Conservation (phyloP, 495 filamentous ascomycete species). For the Coniosporium apollinis region DNA sequence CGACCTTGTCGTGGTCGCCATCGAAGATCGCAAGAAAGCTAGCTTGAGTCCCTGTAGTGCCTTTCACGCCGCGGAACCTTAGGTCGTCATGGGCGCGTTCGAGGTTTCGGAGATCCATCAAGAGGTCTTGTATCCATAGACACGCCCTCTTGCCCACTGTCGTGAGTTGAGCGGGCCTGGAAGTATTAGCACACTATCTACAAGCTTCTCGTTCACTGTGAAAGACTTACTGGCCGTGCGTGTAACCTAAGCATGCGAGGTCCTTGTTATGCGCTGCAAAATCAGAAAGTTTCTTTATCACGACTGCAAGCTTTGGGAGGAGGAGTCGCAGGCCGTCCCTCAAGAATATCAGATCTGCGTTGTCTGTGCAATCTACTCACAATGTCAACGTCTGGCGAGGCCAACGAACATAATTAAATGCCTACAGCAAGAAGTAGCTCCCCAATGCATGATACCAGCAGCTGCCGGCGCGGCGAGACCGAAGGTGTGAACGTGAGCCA, state of each 20-base stretch:
- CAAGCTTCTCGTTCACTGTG: too few species aligned
- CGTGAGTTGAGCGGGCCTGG: slow-evolving; percentile 52
- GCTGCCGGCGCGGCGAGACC: slow-evolving; percentile 61
- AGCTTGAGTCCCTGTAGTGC: slow-evolving; percentile 63
- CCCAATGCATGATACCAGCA: slow-evolving; percentile 76
- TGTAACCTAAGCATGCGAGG: slow-evolving; percentile 54
- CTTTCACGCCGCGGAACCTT: slow-evolving; percentile 70
- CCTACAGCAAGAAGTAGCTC: slow-evolving; percentile 37
- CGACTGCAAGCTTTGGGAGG: slow-evolving; percentile 69
- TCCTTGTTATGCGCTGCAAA: slow-evolving; percentile 70
- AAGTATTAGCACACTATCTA: neutral
- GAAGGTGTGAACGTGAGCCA: slow-evolving; percentile 56
- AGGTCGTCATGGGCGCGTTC: slow-evolving; percentile 58
- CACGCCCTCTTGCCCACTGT: slow-evolving; percentile 70
- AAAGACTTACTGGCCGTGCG: slow-evolving; percentile 82
- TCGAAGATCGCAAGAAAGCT: slow-evolving; percentile 73
- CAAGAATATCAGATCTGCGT: slow-evolving; percentile 75
- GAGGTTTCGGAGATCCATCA: slow-evolving; percentile 73
- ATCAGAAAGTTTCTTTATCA: slow-evolving; percentile 59
- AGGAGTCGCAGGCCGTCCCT: slow-evolving; percentile 58
- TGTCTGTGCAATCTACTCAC: slow-evolving; percentile 55
- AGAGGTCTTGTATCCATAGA: slow-evolving; percentile 77
- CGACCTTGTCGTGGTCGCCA: slow-evolving; percentile 62
- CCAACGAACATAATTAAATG: too few species aligned
- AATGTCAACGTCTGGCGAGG: too few species aligned